Evolutionary conservation across 78 protist species (phyloP).

Genomic region (Bodo saltans): DNA sequence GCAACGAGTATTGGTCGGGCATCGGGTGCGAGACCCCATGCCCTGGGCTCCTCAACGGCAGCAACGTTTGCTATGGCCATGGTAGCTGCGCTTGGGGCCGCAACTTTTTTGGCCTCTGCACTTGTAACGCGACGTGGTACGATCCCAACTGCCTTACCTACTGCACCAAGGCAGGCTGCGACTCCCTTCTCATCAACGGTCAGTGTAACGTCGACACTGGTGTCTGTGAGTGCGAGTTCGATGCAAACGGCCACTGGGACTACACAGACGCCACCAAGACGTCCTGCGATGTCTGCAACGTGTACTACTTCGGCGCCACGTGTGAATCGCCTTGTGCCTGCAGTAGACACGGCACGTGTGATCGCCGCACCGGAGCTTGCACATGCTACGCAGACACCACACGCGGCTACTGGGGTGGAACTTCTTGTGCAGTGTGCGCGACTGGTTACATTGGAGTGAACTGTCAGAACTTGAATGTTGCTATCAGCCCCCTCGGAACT

Average conservation of each 20-base stretch:
- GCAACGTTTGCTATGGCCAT: not conserved
- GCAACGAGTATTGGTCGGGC: no score
- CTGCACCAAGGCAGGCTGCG: not conserved
- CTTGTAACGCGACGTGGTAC: not conserved
- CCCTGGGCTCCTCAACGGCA: not conserved
- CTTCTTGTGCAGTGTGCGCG: not conserved
- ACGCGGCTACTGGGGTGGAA: not conserved
- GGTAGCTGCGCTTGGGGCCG: no score
- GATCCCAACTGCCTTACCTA: not conserved
- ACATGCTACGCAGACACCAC: not conserved
- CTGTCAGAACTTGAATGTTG: not conserved
- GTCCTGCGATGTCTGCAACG: not conserved
- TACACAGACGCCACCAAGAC: no score
- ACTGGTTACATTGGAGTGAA: not conserved
- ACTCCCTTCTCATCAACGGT: not conserved
- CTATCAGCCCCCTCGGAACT: no score
- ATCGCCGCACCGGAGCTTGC: not conserved
- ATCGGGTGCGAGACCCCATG: not conserved
- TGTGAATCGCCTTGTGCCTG: not conserved
- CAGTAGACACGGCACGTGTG: constrained; percentile 4
- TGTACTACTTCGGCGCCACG: not conserved
- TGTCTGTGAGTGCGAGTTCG: not conserved
- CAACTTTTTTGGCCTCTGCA: no score
- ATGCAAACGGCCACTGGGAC: constrained; percentile 11
- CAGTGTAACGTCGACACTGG: constrained; percentile 9